Evolutionary conservation across 495 filamentous ascomycete species (phyloP), one percentile per base, ranked within the genome.

Genomic region (Xylaria castorea): DNA sequence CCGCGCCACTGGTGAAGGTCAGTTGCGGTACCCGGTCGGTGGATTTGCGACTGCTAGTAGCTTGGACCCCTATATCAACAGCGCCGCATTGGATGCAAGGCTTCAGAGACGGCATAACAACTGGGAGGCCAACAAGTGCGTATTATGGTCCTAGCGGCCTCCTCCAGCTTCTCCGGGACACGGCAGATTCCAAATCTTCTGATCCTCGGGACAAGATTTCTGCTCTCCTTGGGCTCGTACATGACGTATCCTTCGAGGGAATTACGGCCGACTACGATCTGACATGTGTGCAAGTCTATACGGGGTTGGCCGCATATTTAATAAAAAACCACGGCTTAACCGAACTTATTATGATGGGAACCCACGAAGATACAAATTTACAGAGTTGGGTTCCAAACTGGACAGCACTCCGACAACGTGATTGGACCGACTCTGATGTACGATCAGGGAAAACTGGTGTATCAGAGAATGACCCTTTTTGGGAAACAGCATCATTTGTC

Each of bases 161-260:
- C 30, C 30, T 58, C 27, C 11, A 58, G 11, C 53, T 58, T 58
- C 53, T 58, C 27, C 11, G 30, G 12, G 53, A 58, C 30, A 58
- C 53, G 20, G 53, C 6, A 27, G 30, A 58, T 20, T 58, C 53
- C 3, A 6, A 32, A 4, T 58, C 27, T 18, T 58, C 53, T 58
- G 53, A 58, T 58, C 53, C 53, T 18, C 25, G 53, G 0, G 53
- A 58, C 30, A 58, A 58, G 16, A 34, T 58, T 30, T 58, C 32
- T 34, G 53, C 53, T 58, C 53, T 58, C 30, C 11, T 58, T 58
- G 53, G 53, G 53, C 53, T 58, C 27, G 53, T 58, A 32, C 53
- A 27, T 58, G 53, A 27, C 27, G 18, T 58, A 20, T 27, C 32
- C 0, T 27, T 5, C 0, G 53, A 27, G 1, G 53, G 53, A 16